Evolutionary conservation across 257 asterid species (phyloP), one percentile per base, ranked within the genome.

Genomic region (Mentha longifolia): DNA sequence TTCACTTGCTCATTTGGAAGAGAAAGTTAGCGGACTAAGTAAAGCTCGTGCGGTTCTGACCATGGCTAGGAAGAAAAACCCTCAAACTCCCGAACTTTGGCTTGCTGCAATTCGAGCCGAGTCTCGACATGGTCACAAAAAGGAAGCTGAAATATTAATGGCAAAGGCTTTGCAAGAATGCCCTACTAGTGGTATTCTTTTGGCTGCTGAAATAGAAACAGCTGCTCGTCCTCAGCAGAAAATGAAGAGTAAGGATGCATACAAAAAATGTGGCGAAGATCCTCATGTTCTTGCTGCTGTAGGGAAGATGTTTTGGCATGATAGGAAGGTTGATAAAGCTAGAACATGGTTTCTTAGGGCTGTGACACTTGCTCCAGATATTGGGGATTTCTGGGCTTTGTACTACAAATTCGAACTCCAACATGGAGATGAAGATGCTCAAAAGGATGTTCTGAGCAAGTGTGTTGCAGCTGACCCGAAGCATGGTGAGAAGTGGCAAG

Each of bases 401-500:
- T 88, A 83, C 65, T 88, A 87, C 61, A 88, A 91, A 76, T 88
- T 92, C 62, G 97, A 92, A 73, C 84, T 87, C 50, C 94, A 90
- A 63, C 89, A 87, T 16, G 98, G 97, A 1, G 58, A 70, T 9
- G 95, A 87, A 46, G 98, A 91, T 52, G 70, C 72, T 31, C 93
- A 88, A 77, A 91, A 55, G 79, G 97, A 93, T 71, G 94, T 91
- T 3, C 45, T 93, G 76, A 84, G 71, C 74, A 85, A 88, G 55
- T 91, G 98, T 25, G 77, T 91, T 7, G 88, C 88, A 9, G 88
- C 96, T 30, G 98, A 93, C 30, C 98, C 98, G 2, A 93, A 90
- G 85, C 98, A 89, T 20, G 98, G 98, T 0, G 98, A 91, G 71
- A 82, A 84, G 79, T 93, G 98, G 97, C 98, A 93, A 68, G 83